Percentiles rank a stretch among this genome's conserved stretches.
These are phyloP conservation scores for Cystobasidiaceae sp. DNA, from an alignment of 1,284 basidiomycete genomes.

Conservation along the genomic window DNA sequence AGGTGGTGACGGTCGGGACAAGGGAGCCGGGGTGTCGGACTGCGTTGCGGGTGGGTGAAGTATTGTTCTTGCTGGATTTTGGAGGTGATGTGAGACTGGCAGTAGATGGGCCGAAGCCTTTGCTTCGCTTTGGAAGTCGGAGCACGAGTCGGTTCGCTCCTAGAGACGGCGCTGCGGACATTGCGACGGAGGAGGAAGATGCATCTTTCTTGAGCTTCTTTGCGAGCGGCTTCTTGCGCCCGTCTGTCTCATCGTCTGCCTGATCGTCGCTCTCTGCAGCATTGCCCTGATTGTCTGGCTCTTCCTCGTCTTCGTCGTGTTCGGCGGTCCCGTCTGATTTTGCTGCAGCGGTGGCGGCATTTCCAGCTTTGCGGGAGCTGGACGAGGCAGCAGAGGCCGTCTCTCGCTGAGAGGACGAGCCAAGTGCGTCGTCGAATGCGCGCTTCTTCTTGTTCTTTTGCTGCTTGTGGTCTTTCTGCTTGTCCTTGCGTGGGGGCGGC, in stretches of 20 bases:
- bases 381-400: background rate
- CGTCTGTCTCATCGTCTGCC: conserved; percentile 3
- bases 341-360: background rate
- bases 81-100: background rate
- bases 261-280: background rate
- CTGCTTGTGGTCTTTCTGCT: conserved; percentile 26
- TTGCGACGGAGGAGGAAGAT: too few species aligned
- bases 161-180: too few species aligned
- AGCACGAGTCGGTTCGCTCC: conserved; percentile 27
- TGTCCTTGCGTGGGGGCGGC: conserved; percentile 16
- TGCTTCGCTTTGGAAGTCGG: conserved; percentile 17
- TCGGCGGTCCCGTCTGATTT: background rate
- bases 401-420: background rate
- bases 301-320: background rate
- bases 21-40: background rate
- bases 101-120: conserved; percentile 14
- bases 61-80: conserved; percentile 1
- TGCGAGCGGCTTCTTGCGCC: background rate
- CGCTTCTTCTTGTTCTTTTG: conserved; percentile 29
- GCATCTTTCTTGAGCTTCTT: conserved; percentile 19
- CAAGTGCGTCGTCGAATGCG: conserved; percentile 3
- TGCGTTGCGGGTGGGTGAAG: conserved; percentile 4
- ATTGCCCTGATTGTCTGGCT: background rate
- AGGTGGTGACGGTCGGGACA: conserved; percentile 9
- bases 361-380: background rate